A percentile compares a stretch with the other conserved stretches of the same genome.
These are phyloP conservation scores for Copromyces sp. DNA, from an alignment of 495 filamentous ascomycete genomes.

Conservation along the genomic window DNA sequence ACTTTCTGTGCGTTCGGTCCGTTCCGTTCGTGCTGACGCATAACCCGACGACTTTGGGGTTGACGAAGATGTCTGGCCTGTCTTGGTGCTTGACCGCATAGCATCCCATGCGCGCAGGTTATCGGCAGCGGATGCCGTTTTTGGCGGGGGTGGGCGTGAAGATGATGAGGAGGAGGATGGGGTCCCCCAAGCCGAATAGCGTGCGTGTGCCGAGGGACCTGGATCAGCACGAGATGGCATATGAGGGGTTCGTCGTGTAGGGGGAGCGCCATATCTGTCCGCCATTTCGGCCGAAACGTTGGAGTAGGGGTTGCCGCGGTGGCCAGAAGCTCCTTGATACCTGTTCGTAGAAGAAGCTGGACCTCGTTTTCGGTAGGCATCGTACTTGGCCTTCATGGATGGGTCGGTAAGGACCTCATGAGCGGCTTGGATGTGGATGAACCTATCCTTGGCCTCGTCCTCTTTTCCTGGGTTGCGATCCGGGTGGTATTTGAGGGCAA, in stretches of 20 bases:
- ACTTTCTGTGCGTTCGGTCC: constrained; percentile 7
- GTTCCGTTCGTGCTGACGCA: constrained; percentile 22
- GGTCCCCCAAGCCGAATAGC: constrained; percentile 19
- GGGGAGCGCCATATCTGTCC: constrained; percentile 29
- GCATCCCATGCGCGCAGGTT: constrained; percentile 58
- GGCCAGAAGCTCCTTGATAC: constrained; percentile 32
- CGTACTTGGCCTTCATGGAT: constrained; percentile 59
- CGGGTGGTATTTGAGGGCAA: constrained; percentile 79
- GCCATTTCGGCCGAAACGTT: constrained; percentile 31
- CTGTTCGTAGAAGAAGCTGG: constrained; percentile 4
- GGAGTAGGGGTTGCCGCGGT: constrained; percentile 44
- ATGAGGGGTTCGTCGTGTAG: constrained; percentile 29
- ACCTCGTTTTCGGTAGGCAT: constrained; percentile 47
- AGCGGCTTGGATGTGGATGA: constrained; percentile 76
- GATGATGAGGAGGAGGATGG: constrained; percentile 9
- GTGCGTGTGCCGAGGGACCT: constrained; percentile 2
- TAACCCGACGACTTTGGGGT: neutral
- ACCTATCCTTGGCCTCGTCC: constrained; percentile 64
- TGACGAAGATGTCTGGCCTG: neutral
- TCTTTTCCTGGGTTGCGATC: constrained; percentile 83
- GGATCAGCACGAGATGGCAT: constrained; percentile 23
- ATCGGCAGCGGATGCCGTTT: constrained; percentile 47
- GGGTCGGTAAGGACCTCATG: constrained; percentile 73
- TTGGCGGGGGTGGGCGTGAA: constrained; percentile 33
- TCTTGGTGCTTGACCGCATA: constrained; percentile 36